Evolutionary conservation across 2,329 filamentous ascomycete species (phyloP).

Genomic region (Colletotrichum sojae): DNA sequence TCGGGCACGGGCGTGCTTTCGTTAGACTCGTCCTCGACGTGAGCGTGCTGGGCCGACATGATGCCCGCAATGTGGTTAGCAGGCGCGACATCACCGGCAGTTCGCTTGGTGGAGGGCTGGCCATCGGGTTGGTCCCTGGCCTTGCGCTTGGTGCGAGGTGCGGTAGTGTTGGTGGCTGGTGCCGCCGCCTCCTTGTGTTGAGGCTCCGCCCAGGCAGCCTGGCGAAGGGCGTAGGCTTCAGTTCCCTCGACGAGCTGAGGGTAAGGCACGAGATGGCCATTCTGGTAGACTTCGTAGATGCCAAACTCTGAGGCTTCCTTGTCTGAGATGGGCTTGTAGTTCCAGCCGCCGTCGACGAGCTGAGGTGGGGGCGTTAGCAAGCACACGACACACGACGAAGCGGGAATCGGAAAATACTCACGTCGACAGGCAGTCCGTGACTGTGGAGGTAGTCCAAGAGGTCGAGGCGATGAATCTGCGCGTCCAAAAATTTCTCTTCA

Average conservation of each 20-base stretch:
- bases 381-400: conserved; percentile 32
- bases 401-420: conserved; percentile 52
- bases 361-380: conserved; percentile 45
- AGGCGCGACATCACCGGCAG: conserved; percentile 48
- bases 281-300: conserved; percentile 56
- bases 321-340: conserved; percentile 61
- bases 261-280: conserved; percentile 61
- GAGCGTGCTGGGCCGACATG: conserved; percentile 50
- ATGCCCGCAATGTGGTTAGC: conserved; percentile 45
- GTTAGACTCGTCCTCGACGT: conserved; percentile 47
- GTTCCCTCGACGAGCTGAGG: conserved; percentile 59
- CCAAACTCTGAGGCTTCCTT: conserved; percentile 61
- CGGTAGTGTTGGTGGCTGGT: conserved; percentile 14
- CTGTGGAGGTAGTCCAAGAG: conserved; percentile 60
- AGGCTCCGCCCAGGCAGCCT: conserved; percentile 40
- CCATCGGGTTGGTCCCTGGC: conserved; percentile 65
- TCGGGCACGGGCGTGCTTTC: conserved; percentile 43
- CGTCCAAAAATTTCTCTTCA: conserved; percentile 59
- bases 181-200: conserved; percentile 23
- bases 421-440: conserved; percentile 63
- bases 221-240: conserved; percentile 43
- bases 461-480: conserved; percentile 61
- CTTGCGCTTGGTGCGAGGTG: conserved; percentile 60
- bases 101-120: conserved; percentile 65
- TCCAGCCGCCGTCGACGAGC: conserved; percentile 60